Conservation (phyloP, 306 rosid genomes). For the Geum urbanum region DNA sequence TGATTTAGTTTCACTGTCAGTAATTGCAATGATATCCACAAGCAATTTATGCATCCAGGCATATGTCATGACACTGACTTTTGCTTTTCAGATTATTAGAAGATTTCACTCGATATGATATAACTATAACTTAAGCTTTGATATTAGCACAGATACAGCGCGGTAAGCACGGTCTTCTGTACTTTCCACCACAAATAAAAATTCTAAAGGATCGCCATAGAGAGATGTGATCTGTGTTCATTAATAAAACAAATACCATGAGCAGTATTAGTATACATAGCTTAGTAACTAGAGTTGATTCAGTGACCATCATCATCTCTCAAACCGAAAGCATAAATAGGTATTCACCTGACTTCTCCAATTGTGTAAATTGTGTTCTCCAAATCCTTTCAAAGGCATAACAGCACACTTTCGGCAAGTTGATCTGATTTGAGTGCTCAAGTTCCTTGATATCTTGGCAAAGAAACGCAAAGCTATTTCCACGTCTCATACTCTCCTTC, state of each 20-base stretch:
- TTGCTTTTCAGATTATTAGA: neutral
- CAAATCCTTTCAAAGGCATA: conserved; percentile 94
- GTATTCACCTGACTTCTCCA: conserved; percentile 87
- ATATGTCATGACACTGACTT: neutral
- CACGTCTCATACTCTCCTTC: conserved; percentile 44
- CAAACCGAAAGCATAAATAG: neutral
- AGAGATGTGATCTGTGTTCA: conserved; percentile 79
- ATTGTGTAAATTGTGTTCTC: conserved; percentile 84
- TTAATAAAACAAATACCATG: conserved; percentile 22
- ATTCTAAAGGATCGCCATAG: conserved; percentile 95
- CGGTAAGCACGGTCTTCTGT: conserved; percentile 81
- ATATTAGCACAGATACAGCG: conserved; percentile 48
- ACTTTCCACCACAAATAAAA: conserved; percentile 82
- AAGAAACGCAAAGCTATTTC: conserved; percentile 74
- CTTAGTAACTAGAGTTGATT: neutral
- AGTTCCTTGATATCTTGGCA: conserved; percentile 72
- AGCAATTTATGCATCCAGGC: neutral
- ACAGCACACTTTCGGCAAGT: conserved; percentile 67
- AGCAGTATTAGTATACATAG: neutral
- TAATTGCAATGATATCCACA: neutral
- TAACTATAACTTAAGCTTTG: conserved; percentile 58
- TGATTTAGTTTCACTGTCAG: conserved; percentile 1
- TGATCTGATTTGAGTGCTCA: conserved; percentile 74
- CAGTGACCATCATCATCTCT: neutral
- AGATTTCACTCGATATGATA: conserved; percentile 1